These are phyloP conservation scores for Ophiocordyceps camponoti-leonardi DNA, from an alignment of 2,329 filamentous ascomycete genomes.

Conservation along the genomic window DNA sequence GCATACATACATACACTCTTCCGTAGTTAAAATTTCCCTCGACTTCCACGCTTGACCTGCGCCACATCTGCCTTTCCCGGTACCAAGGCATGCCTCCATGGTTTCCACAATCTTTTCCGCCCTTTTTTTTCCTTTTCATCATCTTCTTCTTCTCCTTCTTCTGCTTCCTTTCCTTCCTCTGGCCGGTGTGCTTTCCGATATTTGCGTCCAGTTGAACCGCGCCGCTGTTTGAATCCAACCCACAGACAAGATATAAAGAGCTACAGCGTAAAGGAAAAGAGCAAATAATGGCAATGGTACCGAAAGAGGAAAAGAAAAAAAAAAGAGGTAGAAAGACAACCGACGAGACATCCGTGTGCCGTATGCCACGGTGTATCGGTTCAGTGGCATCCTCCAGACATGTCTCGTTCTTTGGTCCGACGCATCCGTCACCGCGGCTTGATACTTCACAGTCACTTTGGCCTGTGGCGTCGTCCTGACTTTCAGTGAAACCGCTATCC, in stretches of 20 bases:
- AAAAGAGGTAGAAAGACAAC: no score
- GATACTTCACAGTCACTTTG: background rate
- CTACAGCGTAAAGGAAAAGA: conserved; percentile 2
- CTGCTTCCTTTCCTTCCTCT: background rate
- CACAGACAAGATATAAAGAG: background rate
- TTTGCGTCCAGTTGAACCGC: background rate
- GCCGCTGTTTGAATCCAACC: background rate
- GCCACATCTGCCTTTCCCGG: background rate
- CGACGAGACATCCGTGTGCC: conserved; percentile 1
- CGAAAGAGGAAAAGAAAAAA: no score
- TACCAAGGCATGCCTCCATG: background rate
- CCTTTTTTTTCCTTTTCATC: background rate
- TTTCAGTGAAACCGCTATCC: background rate
- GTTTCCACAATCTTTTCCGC: background rate
- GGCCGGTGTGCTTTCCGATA: no score
- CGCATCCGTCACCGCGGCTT: background rate
- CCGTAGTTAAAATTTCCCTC: no score
- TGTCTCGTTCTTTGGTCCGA: background rate
- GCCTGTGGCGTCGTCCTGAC: background rate
- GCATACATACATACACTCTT: no score
- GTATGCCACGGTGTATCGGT: background rate
- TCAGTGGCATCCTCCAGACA: conserved; percentile 1
- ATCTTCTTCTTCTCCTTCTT: background rate
- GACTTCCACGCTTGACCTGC: background rate
- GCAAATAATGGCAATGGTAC: background rate